phyloP scores from a whole-genome alignment of 192 early-diverging fungal species.

The Backusella mclennaniae region DNA sequence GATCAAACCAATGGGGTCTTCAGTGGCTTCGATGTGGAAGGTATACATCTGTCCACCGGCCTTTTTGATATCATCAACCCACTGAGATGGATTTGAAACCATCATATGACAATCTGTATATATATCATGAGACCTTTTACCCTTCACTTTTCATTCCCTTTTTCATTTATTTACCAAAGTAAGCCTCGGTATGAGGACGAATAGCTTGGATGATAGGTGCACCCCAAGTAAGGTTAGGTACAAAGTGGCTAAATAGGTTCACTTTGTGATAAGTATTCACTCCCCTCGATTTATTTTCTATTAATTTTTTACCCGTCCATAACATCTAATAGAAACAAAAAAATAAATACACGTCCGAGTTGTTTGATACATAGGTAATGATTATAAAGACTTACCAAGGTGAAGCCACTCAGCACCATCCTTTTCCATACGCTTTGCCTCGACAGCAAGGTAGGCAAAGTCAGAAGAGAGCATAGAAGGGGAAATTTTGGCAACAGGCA shows the following conservation, averaged over 20 bases:
- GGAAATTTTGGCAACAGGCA: conserved; percentile 81
- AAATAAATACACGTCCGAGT: neutral
- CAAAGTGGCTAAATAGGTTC: conserved; percentile 76
- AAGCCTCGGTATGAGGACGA: conserved; percentile 85
- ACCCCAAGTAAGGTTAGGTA: conserved; percentile 94
- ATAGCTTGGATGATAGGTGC: conserved; percentile 89
- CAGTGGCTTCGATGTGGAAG: conserved; percentile 92
- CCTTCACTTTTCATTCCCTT: neutral
- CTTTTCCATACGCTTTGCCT: conserved; percentile 86
- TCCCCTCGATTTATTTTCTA: neutral
- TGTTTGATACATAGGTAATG: neutral
- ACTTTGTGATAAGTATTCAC: neutral
- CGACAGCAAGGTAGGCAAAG: conserved; percentile 81
- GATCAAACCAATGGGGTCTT: conserved; percentile 74
- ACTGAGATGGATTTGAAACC: conserved; percentile 61
- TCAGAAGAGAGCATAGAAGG: conserved; percentile 92
- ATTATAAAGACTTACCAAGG: conserved; percentile 55
- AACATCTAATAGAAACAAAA: conserved; percentile 58
- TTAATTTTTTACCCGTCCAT: conserved; percentile 79
- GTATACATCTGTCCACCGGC: conserved; percentile 87
- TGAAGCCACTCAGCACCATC: conserved; percentile 91
- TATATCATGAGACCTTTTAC: too few species aligned
- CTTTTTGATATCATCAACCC: conserved; percentile 93
- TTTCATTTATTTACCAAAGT: conserved; percentile 59
- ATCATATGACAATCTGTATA: conserved; percentile 59